Evolutionary conservation across 352 stramenopile genomes (phyloP).

Genomic region (Phytophthora ramorum): DNA sequence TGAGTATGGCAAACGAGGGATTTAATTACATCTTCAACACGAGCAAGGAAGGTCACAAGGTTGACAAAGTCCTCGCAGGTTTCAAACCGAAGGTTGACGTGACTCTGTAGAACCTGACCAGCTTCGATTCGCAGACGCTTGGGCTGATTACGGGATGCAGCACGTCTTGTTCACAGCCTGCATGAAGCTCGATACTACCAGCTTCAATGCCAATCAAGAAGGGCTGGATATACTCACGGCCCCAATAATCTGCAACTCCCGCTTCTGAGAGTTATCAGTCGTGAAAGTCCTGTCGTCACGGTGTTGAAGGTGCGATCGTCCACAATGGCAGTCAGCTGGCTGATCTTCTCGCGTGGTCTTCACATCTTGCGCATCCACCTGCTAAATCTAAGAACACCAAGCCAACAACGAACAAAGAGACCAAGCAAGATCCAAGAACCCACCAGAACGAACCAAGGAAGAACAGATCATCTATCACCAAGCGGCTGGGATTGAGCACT

Average conservation of each 20-base stretch:
- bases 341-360: too few relatives aligned
- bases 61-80: slow-evolving; percentile 27
- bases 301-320: neutral
- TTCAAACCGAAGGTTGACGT: neutral
- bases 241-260: slow-evolving; percentile 6
- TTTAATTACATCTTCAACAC: slow-evolving; percentile 32
- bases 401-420: too few relatives aligned
- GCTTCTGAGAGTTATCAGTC: slow-evolving; percentile 13
- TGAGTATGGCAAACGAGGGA: slow-evolving; percentile 24
- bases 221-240: slow-evolving; percentile 13
- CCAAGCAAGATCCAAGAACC: too few relatives aligned
- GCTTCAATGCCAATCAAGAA: slow-evolving; percentile 10
- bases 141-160: neutral
- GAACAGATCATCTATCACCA: too few relatives aligned
- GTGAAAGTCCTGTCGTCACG: neutral
- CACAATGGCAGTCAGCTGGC: neutral
- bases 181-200: neutral
- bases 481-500: too few relatives aligned
- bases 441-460: too few relatives aligned
- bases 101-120: neutral
- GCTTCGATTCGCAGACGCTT: slow-evolving; percentile 1
- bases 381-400: too few relatives aligned
- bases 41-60: slow-evolving; percentile 13
- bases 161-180: neutral
- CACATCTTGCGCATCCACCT: too few relatives aligned